Evolutionary conservation across 2,329 filamentous ascomycete species (phyloP).

Genomic region (Aureobasidium zeae): DNA sequence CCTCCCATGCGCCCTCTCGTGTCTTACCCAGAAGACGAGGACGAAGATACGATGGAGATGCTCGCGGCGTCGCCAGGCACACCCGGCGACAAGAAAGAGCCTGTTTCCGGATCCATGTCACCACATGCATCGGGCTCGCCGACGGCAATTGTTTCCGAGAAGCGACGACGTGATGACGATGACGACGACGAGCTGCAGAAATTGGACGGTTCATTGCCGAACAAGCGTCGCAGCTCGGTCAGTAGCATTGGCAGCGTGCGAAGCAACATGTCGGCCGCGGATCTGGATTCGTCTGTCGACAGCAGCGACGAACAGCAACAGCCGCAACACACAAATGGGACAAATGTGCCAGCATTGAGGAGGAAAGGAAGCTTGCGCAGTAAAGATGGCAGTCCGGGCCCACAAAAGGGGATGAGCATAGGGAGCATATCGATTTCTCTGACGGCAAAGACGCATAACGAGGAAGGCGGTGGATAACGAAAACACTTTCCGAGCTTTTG

Average conservation of each 20-base stretch:
- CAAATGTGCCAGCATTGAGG: conserved; percentile 28
- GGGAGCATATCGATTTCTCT: conserved; percentile 13
- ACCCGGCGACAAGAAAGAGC: conserved; percentile 22
- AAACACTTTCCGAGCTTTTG: no score
- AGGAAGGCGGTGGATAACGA: conserved; percentile 2
- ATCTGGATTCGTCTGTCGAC: conserved; percentile 17
- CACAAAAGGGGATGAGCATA: conserved; percentile 29
- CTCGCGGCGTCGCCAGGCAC: conserved; percentile 26
- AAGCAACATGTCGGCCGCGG: conserved; percentile 19
- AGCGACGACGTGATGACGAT: conserved; percentile 83
- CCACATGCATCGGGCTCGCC: conserved; percentile 35
- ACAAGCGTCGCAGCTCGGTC: conserved; percentile 36
- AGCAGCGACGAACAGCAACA: no score
- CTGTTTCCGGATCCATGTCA: conserved; percentile 20
- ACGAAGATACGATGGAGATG: conserved; percentile 50
- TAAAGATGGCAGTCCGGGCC: conserved; percentile 28
- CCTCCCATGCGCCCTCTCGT: conserved; percentile 67
- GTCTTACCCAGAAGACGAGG: conserved; percentile 77
- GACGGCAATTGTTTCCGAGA: conserved; percentile 74
- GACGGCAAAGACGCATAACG: conserved; percentile 4
- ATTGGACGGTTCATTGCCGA: conserved; percentile 45
- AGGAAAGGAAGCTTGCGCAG: conserved; percentile 37
- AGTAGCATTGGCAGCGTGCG: conserved; percentile 22
- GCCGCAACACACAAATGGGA: conserved; percentile 17
- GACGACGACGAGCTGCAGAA: conserved; percentile 90